phyloP scores from a whole-genome alignment of 208 protist species.

The Trypanosoma avium region DNA sequence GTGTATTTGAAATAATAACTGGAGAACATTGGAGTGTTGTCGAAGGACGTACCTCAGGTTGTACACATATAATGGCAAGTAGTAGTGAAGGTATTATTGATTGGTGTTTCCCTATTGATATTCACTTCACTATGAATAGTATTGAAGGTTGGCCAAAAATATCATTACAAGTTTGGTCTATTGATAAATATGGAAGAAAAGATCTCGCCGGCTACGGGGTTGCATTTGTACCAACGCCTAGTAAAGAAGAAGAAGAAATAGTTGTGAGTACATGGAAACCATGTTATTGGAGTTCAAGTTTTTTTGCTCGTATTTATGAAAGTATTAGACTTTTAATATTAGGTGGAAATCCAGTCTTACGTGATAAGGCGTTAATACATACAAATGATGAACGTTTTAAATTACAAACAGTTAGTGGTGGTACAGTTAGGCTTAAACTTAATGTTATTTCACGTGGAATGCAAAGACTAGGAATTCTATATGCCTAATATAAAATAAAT shows the following conservation, averaged over 20 bases:
- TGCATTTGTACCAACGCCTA: conserved; percentile 71
- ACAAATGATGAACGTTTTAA: conserved; percentile 82
- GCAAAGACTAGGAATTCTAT: conserved; percentile 32
- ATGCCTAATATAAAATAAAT: conserved; percentile 6
- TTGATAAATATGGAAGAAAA: conserved; percentile 85
- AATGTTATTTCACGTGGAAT: conserved; percentile 77
- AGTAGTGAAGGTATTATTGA: conserved; percentile 40
- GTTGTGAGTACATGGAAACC: conserved; percentile 77
- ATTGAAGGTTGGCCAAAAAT: conserved; percentile 90
- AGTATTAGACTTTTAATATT: conserved; percentile 58
- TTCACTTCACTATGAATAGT: conserved; percentile 73
- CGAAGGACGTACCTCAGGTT: conserved; percentile 69
- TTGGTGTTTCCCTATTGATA: conserved; percentile 86
- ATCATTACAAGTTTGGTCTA: conserved; percentile 84
- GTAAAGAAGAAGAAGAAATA: conserved; percentile 57
- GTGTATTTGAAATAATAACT: conserved; percentile 75
- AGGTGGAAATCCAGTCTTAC: conserved; percentile 78
- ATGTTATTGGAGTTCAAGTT: conserved; percentile 73
- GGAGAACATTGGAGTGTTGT: conserved; percentile 74
- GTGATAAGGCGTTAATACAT: conserved; percentile 82
- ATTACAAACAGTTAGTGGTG: conserved; percentile 73
- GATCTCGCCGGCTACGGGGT: conserved; percentile 87
- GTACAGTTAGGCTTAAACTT: conserved; percentile 69
- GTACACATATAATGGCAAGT: conserved; percentile 81
- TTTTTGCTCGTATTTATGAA: conserved; percentile 62